A percentile compares a stretch with the other conserved stretches of the same genome.
Evolutionary conservation across 192 early-diverging fungal genomes (phyloP).

Genomic region (Dimargaris cristalligena): DNA sequence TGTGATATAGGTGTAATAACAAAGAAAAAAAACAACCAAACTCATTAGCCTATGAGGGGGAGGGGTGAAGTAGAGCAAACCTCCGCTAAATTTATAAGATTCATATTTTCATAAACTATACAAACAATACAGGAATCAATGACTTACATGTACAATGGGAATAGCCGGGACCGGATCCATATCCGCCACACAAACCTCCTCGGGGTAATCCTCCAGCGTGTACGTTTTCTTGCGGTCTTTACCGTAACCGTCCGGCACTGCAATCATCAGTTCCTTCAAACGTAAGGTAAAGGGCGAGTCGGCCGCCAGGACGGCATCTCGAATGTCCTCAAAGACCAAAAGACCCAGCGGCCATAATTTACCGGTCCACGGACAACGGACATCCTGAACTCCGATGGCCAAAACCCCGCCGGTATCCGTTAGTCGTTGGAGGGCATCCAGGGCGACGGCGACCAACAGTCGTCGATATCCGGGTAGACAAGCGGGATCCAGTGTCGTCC

Average conservation of each 20-base stretch:
- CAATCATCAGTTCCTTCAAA: slow-evolving; percentile 33
- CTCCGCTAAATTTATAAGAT: too few relatives aligned
- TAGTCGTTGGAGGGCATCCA: slow-evolving; percentile 35
- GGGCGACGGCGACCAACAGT: slow-evolving; percentile 40
- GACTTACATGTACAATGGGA: slow-evolving; percentile 27
- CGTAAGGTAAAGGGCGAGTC: slow-evolving; percentile 16
- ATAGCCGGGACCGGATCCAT: slow-evolving; percentile 13
- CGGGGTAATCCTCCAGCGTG: slow-evolving; percentile 20
- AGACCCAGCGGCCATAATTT: slow-evolving; percentile 59
- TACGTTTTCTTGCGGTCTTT: slow-evolving; percentile 25
- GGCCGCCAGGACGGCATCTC: slow-evolving; percentile 25
- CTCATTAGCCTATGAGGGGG: background rate
- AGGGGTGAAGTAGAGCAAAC: too few relatives aligned
- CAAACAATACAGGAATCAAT: too few relatives aligned
- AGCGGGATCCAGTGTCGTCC: slow-evolving; percentile 19
- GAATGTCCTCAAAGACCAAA: slow-evolving; percentile 58
- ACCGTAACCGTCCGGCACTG: slow-evolving; percentile 26
- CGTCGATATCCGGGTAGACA: slow-evolving; percentile 42
- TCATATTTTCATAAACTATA: too few relatives aligned
- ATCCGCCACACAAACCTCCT: slow-evolving; percentile 22
- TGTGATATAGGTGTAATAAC: background rate
- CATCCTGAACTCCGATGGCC: slow-evolving; percentile 51
- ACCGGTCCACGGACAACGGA: slow-evolving; percentile 32
- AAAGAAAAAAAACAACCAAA: background rate
- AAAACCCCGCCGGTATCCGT: slow-evolving; percentile 44